Conservation (phyloP, 208 protist genomes). For the Crithidia brevicula region DNA sequence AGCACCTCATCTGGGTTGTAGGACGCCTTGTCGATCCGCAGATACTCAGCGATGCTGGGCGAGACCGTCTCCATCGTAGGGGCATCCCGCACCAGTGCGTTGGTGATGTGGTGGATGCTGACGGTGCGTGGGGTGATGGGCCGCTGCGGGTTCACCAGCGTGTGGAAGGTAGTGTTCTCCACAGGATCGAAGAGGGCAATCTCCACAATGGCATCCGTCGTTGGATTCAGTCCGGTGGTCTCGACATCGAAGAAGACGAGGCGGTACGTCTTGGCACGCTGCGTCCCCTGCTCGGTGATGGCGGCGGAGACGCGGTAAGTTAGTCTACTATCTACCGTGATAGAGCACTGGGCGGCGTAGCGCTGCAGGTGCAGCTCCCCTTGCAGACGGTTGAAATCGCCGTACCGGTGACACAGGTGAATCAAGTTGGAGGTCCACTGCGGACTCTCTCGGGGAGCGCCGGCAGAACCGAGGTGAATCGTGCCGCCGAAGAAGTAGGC, state of each 20-base stretch:
- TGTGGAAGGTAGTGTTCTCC: constrained; percentile 73
- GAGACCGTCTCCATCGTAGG: constrained; percentile 64
- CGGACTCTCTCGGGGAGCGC: constrained; percentile 27
- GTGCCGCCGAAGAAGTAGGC: constrained; percentile 85
- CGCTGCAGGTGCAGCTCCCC: constrained; percentile 78
- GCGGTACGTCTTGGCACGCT: constrained; percentile 35
- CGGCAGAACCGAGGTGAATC: constrained; percentile 52
- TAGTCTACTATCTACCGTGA: constrained; percentile 34
- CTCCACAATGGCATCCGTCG: constrained; percentile 85
- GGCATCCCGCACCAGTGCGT: constrained; percentile 65
- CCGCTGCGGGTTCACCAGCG: constrained; percentile 75
- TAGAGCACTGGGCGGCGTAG: constrained; percentile 57
- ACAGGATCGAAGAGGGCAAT: constrained; percentile 86
- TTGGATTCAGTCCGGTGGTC: constrained; percentile 83
- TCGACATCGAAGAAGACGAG: constrained; percentile 88
- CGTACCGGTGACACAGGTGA: constrained; percentile 75
- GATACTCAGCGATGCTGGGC: constrained; percentile 58
- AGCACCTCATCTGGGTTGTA: constrained; percentile 59
- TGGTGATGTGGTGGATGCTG: constrained; percentile 86
- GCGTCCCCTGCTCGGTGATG: constrained; percentile 39
- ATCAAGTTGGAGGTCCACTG: constrained; percentile 81
- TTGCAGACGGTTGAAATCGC: constrained; percentile 48
- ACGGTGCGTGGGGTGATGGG: constrained; percentile 67
- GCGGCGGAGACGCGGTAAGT: constrained; percentile 41
- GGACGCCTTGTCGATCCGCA: constrained; percentile 56